Evolutionary conservation across 352 stramenopile species (phyloP), one percentile per base, ranked within the genome.

Genomic region (Globisporangium alternatum): DNA sequence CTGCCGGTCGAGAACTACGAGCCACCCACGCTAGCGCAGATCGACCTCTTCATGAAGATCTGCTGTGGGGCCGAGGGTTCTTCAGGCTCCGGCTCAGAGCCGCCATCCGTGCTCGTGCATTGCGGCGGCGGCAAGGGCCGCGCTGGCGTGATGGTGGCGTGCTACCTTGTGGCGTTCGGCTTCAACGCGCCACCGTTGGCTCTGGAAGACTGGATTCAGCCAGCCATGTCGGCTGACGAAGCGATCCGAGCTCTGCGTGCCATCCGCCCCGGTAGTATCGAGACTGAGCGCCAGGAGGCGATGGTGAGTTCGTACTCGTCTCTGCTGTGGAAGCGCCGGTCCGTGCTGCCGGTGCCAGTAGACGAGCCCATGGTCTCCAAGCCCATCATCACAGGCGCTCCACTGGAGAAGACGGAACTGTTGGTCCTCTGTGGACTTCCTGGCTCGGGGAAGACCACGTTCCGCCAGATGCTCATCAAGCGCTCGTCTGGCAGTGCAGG

Each of bases 41-140:
- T 89, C 53, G 74, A 88, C 44, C 43, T 85, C 30, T 89, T 90
- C 66, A 83, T 89, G 61, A 39, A 25, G 1, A 47, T 81, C 9
- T 86, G 75, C 44, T 74, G 71, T 57, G 51, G 33, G 4, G 35
- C 57, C 0, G 65, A 56, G 6, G 13, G 53, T 52, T 35, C 17
- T 52, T 6, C 77, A 47, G 17, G 5, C 41, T 47, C 41, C 21
- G 41, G 2, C 41, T 47, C 41, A 8, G 41, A 9, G 6, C 41
- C 15, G 17, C 41, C 41, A 47, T 5, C 76, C 33, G 73, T 90
- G 9, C 69, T 90, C 17, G 78, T 89, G 6, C 81, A 90, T 47
- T 90, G 81, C 56, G 79, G 79, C 30, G 81, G 81, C 30, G 81
- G 81, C 53, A 90, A 89, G 65, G 81, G 81, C 0, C 76, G 81